A percentile compares a stretch with the other conserved stretches of the same genome.
phyloP scores from a whole-genome alignment of 768 basidiomycete genomes.

The Lyophyllum decastes region DNA sequence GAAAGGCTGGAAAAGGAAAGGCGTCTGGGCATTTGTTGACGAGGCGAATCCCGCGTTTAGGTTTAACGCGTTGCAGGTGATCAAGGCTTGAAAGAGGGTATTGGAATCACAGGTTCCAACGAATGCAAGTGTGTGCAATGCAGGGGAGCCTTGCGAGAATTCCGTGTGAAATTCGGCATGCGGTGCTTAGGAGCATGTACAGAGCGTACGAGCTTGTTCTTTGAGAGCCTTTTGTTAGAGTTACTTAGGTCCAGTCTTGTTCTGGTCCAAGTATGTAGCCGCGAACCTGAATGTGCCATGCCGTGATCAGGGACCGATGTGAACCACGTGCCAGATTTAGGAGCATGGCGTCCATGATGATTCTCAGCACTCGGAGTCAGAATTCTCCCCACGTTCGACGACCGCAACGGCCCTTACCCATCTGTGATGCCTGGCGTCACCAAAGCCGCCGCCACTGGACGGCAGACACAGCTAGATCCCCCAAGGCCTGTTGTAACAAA shows the following conservation, averaged over 20 bases:
- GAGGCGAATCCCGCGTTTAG: not conserved
- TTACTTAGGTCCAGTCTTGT: too few relatives aligned
- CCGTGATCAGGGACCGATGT: not conserved
- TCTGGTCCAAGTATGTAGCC: too few relatives aligned
- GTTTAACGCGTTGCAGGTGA: not conserved
- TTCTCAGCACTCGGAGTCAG: not conserved
- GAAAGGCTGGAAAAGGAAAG: not conserved
- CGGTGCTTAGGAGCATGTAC: too few relatives aligned
- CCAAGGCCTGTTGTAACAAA: not conserved
- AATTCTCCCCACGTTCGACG: not conserved
- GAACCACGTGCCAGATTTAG: conserved; percentile 4
- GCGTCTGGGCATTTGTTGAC: not conserved
- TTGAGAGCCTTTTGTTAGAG: too few relatives aligned
- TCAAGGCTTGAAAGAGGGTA: too few relatives aligned
- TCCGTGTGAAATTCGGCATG: too few relatives aligned
- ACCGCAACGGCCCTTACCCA: not conserved
- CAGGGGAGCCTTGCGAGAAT: too few relatives aligned
- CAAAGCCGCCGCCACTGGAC: conserved; percentile 2
- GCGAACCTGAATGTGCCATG: not conserved
- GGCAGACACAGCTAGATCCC: conserved; percentile 1
- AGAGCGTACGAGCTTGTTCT: too few relatives aligned
- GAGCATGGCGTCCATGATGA: not conserved
- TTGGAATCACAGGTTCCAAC: too few relatives aligned
- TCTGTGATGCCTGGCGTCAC: conserved; percentile 2
- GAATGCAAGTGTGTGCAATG: not conserved